Base-by-base conservation (phyloP, 1,284 basidiomycete species). In the Trichosporon sp. region DNA sequence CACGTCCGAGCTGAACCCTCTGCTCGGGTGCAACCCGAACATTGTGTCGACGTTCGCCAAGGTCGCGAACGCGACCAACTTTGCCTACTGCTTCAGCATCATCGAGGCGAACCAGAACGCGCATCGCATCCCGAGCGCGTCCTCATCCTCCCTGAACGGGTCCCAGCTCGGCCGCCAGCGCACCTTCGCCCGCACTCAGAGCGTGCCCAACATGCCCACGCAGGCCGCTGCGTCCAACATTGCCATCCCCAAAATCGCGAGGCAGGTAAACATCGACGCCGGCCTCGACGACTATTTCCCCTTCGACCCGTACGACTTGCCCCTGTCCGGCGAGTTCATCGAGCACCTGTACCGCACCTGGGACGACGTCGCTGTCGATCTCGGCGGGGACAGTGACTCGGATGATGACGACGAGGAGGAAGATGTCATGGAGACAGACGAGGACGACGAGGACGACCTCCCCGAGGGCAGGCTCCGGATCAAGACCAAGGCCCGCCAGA, bases 231-330 rank as follows among this genome's bases (percentile, higher is more conserved):
- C 62, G 29, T 38, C 53, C 44, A 32, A 32, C 31, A 68, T 65
- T 12, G 63, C 65, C 5, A 70, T 77, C 2, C 78, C 82, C n/a
- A 73, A 77, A 11, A 68, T 75, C 35, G 79, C 80, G 3, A 73
- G 81, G 32, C 80, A 83, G 68, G 66, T 73, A 27, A 80, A 83
- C 63, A 82, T 88, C 71, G 88, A 90, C 68, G 86, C 88, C 6
- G 92, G 95, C 69, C 86, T 98, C 63, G 94, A 95, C 79, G 90
- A 90, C 13, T 99, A 98, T 85, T 99, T 99, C 85, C 97, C 97
- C 0, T 99, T 99, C 80, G 97, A 99, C 80, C 97, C 97, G 1
- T 99, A 94, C 85, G 92, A 90, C 74, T 88, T 99, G 1, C 91
- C 92, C 2, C 78, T 83, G 47, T 86, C 84, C 0, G 79, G 80